Evolutionary conservation across 2,329 filamentous ascomycete genomes (phyloP), one percentile per base, ranked within the genome.

Genomic region (Diaporthe citri): DNA sequence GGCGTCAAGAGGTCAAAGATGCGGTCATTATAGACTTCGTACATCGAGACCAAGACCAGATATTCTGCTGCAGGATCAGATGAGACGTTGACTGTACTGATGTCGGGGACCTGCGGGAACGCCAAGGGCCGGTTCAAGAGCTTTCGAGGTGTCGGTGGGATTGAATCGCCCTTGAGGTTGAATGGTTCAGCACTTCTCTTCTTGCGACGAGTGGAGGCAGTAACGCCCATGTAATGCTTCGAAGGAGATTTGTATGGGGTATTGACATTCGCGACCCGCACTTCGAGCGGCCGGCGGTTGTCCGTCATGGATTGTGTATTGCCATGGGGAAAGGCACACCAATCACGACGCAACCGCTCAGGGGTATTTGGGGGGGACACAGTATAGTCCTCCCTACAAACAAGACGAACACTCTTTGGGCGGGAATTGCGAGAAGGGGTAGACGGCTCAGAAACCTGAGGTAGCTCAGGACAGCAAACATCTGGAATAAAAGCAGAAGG

Each of bases 21-120:
- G 48, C 96, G 93, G 84, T 99, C 96, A 81, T 99, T 99, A 86
- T 99, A 98, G 1, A 99, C 96, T 83, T 99, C 97, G 84, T 98
- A 98, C 96, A 99, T 99, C 72, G 95, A 98, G 31, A 99, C 89
- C 15, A 99, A 87, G 72, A 99, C 92, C 6, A 94, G 93, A 79
- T 98, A 98, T 79, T 98, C 95, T 72, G 93, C 91, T 28, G 90
- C 89, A 1, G 88, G 87, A 76, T 96, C 93, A 64, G 91, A 87
- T 0, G 91, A 88, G 0, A 97, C 88, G 6, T 89, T 86, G 57
- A 97, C 87, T 70, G 92, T 88, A 83, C 92, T 91, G 71, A 98
- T 91, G 77, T 95, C 92, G 12, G 96, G 96, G 8, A 88, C 86
- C 74, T 93, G 91, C 1, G 96, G 94, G 7, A 97, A 86, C 2